phyloP scores from a whole-genome alignment of 169 alveolate genomes.

The Cryptosporidium andersoni region DNA sequence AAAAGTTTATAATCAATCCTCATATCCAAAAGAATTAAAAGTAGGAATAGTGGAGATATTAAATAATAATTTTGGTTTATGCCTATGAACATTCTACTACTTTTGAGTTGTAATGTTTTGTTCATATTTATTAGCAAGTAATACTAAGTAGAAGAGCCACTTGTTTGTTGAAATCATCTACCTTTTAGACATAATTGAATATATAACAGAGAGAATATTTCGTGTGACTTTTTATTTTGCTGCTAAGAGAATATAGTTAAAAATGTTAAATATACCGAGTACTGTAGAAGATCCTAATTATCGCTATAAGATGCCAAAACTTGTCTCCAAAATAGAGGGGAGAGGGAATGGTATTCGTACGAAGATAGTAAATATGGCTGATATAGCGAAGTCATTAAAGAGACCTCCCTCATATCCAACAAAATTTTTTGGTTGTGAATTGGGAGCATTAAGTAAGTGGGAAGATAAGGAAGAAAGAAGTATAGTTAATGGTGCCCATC shows the following conservation, averaged over 20 bases:
- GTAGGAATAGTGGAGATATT: no score
- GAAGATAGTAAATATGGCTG: conserved; percentile 95
- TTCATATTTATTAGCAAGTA: no score
- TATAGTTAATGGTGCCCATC: conserved; percentile 94
- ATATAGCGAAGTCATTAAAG: conserved; percentile 93
- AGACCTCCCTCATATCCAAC: conserved; percentile 92
- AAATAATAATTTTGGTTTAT: no score
- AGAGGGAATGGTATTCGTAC: conserved; percentile 97
- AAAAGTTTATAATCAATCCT: no score
- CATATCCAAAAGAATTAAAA: no score
- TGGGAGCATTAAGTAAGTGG: conserved; percentile 95
- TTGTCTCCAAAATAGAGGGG: conserved; percentile 92
- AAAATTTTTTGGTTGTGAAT: conserved; percentile 92
- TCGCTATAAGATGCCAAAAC: conserved; percentile 96
- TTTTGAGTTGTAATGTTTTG: no score
- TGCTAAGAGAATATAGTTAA: not conserved
- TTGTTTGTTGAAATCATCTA: no score
- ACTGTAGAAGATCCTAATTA: conserved; percentile 94
- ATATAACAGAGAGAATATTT: no score
- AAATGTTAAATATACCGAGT: conserved; percentile 91
- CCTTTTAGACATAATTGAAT: no score
- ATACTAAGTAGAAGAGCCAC: no score
- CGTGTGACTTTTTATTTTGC: no score
- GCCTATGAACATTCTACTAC: no score
- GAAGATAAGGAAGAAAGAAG: conserved; percentile 93